These are phyloP conservation scores for Calocybe gambosa DNA, from an alignment of 1,284 basidiomycete species.

Conservation along the genomic window DNA sequence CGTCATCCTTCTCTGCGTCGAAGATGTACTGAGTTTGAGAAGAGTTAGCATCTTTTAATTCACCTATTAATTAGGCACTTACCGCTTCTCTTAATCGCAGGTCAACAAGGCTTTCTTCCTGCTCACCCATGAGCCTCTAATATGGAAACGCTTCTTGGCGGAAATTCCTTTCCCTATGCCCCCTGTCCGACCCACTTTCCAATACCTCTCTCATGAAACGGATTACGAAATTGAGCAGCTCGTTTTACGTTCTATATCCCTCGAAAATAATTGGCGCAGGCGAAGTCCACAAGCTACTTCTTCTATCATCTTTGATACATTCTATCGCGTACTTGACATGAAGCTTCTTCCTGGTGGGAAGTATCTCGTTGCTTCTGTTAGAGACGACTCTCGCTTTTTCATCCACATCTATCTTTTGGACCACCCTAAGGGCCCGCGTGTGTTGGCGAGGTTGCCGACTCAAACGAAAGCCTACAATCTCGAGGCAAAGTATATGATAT, in stretches of 20 bases:
- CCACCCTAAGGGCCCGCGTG: conserved; percentile 40
- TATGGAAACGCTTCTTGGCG: conserved; percentile 63
- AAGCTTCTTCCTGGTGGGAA: conserved; percentile 63
- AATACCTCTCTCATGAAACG: conserved; percentile 37
- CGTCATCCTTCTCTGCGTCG: conserved; percentile 40
- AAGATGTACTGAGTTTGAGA: conserved; percentile 50
- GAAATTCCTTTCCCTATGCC: conserved; percentile 26
- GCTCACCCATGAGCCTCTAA: conserved; percentile 57
- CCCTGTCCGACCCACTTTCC: conserved; percentile 54
- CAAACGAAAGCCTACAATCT: conserved; percentile 51
- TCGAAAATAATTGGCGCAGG: conserved; percentile 53
- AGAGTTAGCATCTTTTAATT: conserved; percentile 29
- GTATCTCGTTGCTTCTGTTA: conserved; percentile 57
- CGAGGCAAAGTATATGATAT: conserved; percentile 56
- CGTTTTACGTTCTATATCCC: conserved; percentile 53
- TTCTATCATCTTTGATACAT: conserved; percentile 30
- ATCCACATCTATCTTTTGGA: conserved; percentile 55
- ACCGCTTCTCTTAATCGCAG: conserved; percentile 24
- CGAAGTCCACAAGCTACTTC: conserved; percentile 31
- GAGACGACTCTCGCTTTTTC: conserved; percentile 42
- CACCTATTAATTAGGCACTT: background rate
- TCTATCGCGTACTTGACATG: conserved; percentile 50
- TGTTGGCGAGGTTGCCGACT: conserved; percentile 47
- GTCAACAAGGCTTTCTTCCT: conserved; percentile 49
- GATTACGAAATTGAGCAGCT: conserved; percentile 59